A percentile compares a stretch with the other conserved stretches of the same genome.
phyloP scores from a whole-genome alignment of 2,329 filamentous ascomycete genomes.

The Ophiostoma tasmaniense region DNA sequence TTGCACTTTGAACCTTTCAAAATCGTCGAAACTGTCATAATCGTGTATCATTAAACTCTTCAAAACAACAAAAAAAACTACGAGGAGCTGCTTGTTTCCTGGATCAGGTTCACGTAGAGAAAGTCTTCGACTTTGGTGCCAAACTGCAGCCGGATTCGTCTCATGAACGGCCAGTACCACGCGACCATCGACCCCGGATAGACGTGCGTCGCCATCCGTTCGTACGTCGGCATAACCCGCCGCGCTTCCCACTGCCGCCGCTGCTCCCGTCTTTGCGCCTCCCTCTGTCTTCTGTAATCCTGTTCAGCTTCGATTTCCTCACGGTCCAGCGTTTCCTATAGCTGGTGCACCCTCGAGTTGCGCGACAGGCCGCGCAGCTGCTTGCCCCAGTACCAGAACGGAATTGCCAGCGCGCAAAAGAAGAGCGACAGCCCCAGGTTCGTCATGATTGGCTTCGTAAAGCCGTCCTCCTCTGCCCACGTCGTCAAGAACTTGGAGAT shows the following conservation, averaged over 20 bases:
- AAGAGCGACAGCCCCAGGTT: not conserved
- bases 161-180: not conserved
- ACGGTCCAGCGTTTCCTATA: not conserved
- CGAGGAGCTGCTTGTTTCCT: not conserved
- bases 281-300: not conserved
- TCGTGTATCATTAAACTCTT: not conserved
- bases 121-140: not conserved
- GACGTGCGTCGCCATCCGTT: not conserved
- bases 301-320: too few relatives aligned
- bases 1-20: not conserved
- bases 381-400: not conserved
- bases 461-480: slow-evolving; percentile 24
- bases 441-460: slow-evolving; percentile 8
- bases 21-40: slow-evolving; percentile 16
- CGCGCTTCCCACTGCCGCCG: not conserved
- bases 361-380: not conserved
- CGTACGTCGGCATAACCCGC: not conserved
- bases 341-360: not conserved
- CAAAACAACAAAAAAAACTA: not conserved
- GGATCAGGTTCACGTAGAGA: not conserved
- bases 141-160: not conserved
- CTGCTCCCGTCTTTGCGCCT: too few relatives aligned
- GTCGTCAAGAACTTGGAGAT: slow-evolving; percentile 25
- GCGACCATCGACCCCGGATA: not conserved
- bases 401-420: not conserved